Evolutionary conservation across 2,329 filamentous ascomycete genomes (phyloP).

Genomic region (Neonectria sp.): DNA sequence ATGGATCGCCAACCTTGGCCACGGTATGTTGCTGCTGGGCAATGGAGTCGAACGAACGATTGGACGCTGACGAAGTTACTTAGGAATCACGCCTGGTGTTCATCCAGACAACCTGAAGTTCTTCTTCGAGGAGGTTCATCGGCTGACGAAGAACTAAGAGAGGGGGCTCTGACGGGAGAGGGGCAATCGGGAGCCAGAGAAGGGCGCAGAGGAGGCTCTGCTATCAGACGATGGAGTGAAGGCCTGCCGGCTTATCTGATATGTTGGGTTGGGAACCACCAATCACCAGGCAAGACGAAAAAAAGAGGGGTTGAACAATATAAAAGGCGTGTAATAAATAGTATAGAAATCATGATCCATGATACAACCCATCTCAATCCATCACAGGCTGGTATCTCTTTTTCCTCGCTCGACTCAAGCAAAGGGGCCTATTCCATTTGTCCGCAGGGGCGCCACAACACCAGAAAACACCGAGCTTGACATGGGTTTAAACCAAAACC

Average conservation of each 20-base stretch:
- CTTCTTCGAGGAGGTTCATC: constrained; percentile 93
- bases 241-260: constrained; percentile 21
- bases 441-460: constrained; percentile 36
- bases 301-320: constrained; percentile 28
- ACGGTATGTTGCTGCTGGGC: constrained; percentile 73
- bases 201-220: constrained; percentile 8
- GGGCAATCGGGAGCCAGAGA: background rate
- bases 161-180: background rate
- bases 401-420: constrained; percentile 20
- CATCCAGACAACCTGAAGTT: constrained; percentile 94
- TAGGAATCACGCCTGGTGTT: constrained; percentile 94
- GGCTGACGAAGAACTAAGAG: constrained; percentile 66
- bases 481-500: constrained; percentile 23
- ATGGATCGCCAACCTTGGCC: constrained; percentile 97
- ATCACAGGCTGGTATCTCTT: constrained; percentile 42
- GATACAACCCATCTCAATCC: constrained; percentile 32
- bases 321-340: constrained; percentile 41
- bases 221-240: constrained; percentile 15
- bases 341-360: constrained; percentile 39
- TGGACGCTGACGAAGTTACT: constrained; percentile 28
- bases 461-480: constrained; percentile 44
- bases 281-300: constrained; percentile 12
- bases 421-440: constrained; percentile 27
- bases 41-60: background rate
- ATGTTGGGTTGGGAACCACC: constrained; percentile 14